Evolutionary conservation across 495 filamentous ascomycete genomes (phyloP).

Genomic region (Geoglossum glabrum): DNA sequence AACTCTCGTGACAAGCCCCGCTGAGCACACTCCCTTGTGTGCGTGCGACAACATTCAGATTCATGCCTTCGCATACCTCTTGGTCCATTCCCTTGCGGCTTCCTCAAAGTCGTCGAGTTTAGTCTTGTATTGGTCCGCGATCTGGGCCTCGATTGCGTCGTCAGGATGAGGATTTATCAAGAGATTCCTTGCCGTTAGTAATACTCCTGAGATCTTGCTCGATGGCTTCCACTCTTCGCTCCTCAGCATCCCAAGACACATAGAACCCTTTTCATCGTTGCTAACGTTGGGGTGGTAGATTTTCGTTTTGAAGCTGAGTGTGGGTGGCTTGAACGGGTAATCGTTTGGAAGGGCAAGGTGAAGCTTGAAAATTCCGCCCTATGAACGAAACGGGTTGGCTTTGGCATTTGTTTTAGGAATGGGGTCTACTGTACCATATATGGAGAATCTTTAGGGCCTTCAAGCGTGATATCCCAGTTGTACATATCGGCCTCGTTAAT

Average conservation of each 20-base stretch:
- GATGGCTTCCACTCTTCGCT: slow-evolving; percentile 89
- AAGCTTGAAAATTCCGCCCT: slow-evolving; percentile 66
- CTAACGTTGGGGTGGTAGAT: slow-evolving; percentile 98
- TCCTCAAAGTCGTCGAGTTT: slow-evolving; percentile 61
- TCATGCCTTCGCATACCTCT: slow-evolving; percentile 42
- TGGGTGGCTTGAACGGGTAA: slow-evolving; percentile 90
- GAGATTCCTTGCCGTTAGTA: slow-evolving; percentile 59
- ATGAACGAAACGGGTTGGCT: slow-evolving; percentile 1
- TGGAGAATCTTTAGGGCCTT: slow-evolving; percentile 47
- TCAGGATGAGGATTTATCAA: slow-evolving; percentile 80
- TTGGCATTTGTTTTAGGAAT: neutral
- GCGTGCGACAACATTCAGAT: neutral
- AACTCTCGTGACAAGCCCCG: neutral
- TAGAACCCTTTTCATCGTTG: slow-evolving; percentile 77
- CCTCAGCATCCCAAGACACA: slow-evolving; percentile 81
- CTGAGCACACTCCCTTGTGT: neutral
- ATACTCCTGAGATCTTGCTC: slow-evolving; percentile 53
- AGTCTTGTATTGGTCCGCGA: slow-evolving; percentile 68
- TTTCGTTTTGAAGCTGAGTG: slow-evolving; percentile 73
- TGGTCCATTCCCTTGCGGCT: slow-evolving; percentile 62
- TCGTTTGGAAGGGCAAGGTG: slow-evolving; percentile 56
- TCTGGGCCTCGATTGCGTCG: slow-evolving; percentile 74
- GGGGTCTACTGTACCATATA: slow-evolving; percentile 37
- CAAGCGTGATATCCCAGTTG: slow-evolving; percentile 64
- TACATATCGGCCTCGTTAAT: slow-evolving; percentile 56